Evolutionary conservation across 1,139 yeast genomes (phyloP), one percentile per base, ranked within the genome.

Genomic region (Spencermartinsiella ligniputridi): DNA sequence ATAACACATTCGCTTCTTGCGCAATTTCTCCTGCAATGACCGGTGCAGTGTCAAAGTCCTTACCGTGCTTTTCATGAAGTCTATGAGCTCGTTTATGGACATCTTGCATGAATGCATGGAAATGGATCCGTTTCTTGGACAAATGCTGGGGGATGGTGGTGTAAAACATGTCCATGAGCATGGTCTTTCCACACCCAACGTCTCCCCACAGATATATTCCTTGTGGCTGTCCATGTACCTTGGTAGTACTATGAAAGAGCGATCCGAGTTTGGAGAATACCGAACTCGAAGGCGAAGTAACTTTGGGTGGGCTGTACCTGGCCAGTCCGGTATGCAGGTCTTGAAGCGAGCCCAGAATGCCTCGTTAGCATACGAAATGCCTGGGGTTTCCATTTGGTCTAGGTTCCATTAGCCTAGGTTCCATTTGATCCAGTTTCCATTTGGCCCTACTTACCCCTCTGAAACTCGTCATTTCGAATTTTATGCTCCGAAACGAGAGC

Each of bases 151-250:
- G 97, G 13, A 92, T 74, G 0, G 96, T 87, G 18, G 78, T 71
- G 66, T 89, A 92, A 58, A 92, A 92, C 56, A 92, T 72, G 65
- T 92, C 98, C 97, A 92, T 90, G 52, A 92, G 72, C 97, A 92
- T 92, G 3, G 98, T 92, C 62, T 92, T 92, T 8, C 98, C 98
- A 66, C 97, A 89, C 3, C 98, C 98, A 37, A 92, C 98, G 63
- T 92, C 98, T 16, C 98, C 98, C 64, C 87, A 92, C 21, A 92
- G 72, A 61, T 92, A 92, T 13, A 92, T 83, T 2, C 98, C 98
- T 54, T 76, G 71, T 2, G 89, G 95, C 29, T 59, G 63, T 8
- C 15, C 8, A 22, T 8, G 9, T 20, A 37, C 13, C 21, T 33
- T 13, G 30, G 29, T 33, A 18, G 18, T 17, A 16, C 32, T 17